Percentiles rank a stretch among this genome's conserved stretches.
These are phyloP conservation scores for Gonapodya sp. DNA, from an alignment of 192 early-diverging fungal genomes.

Conservation along the genomic window DNA sequence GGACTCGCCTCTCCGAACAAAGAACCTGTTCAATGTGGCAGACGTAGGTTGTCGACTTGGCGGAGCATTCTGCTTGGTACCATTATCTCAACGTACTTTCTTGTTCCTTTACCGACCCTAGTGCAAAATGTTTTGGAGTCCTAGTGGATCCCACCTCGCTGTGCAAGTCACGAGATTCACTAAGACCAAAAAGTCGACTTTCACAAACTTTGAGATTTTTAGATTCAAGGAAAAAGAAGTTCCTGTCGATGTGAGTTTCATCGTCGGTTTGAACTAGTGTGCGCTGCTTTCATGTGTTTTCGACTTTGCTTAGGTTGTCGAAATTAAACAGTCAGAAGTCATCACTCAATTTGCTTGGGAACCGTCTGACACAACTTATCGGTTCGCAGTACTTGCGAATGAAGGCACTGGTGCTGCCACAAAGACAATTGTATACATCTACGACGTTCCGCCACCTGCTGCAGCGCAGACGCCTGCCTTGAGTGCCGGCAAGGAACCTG, in stretches of 20 bases:
- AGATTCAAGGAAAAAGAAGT: conserved; percentile 79
- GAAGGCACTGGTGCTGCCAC: conserved; percentile 53
- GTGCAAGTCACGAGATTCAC: conserved; percentile 85
- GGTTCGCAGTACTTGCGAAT: conserved; percentile 83
- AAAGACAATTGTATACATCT: conserved; percentile 63
- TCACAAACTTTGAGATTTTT: conserved; percentile 93
- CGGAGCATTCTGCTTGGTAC: neutral
- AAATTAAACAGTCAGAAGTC: conserved; percentile 60
- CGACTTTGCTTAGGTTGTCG: conserved; percentile 51
- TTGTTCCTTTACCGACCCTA: too few species aligned
- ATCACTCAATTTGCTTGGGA: conserved; percentile 93
- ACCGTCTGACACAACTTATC: conserved; percentile 60
- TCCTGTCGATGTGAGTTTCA: conserved; percentile 73
- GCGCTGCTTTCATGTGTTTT: neutral
- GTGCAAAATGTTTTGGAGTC: conserved; percentile 87
- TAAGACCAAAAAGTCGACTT: conserved; percentile 83
- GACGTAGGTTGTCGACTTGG: conserved; percentile 27
- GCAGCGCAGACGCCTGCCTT: conserved; percentile 14
- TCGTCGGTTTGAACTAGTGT: neutral
- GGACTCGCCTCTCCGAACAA: conserved; percentile 74
- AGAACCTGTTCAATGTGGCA: conserved; percentile 94
- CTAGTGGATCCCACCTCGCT: conserved; percentile 76
- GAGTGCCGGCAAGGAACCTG: conserved; percentile 34
- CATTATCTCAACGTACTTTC: neutral
- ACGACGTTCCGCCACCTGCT: conserved; percentile 54